Evolutionary conservation across 1,284 basidiomycete species (phyloP).

Genomic region (Sporisorium scitamineum): DNA sequence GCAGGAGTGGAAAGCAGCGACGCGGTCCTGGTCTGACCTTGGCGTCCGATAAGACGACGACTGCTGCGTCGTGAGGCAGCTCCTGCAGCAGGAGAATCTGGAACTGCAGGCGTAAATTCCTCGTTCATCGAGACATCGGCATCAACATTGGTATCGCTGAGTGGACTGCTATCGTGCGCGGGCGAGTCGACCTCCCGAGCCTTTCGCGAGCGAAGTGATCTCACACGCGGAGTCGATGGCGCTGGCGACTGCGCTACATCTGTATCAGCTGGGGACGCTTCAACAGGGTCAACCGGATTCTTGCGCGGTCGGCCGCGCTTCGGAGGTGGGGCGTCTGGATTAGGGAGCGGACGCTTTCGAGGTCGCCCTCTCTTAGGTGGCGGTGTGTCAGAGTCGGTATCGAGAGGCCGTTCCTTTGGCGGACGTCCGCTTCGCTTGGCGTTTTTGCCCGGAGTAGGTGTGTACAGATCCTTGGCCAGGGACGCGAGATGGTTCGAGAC

Average conservation of each 20-base stretch:
- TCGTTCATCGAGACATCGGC: neutral
- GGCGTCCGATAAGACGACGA: neutral
- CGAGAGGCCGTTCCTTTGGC: constrained; percentile 15
- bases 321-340: constrained; percentile 2
- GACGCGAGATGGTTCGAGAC: neutral
- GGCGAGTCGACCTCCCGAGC: neutral
- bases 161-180: neutral
- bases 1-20: constrained; percentile 24
- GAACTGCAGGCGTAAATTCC: neutral
- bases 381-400: constrained; percentile 6
- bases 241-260: neutral
- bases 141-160: neutral
- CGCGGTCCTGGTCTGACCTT: constrained; percentile 1
- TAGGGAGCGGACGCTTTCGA: constrained; percentile 8
- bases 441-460: constrained; percentile 14
- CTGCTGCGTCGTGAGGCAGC: constrained; percentile 21
- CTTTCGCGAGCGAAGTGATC: neutral
- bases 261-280: neutral
- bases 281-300: constrained; percentile 8
- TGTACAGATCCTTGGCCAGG: constrained; percentile 22
- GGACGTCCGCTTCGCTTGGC: constrained; percentile 15
- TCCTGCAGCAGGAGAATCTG: constrained; percentile 25
- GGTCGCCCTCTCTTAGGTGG: constrained; percentile 21
- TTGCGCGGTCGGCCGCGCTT: constrained; percentile 29
- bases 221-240: constrained; percentile 1